Conservation (phyloP, 2,329 filamentous ascomycete species). For the Penicillium sp. region DNA sequence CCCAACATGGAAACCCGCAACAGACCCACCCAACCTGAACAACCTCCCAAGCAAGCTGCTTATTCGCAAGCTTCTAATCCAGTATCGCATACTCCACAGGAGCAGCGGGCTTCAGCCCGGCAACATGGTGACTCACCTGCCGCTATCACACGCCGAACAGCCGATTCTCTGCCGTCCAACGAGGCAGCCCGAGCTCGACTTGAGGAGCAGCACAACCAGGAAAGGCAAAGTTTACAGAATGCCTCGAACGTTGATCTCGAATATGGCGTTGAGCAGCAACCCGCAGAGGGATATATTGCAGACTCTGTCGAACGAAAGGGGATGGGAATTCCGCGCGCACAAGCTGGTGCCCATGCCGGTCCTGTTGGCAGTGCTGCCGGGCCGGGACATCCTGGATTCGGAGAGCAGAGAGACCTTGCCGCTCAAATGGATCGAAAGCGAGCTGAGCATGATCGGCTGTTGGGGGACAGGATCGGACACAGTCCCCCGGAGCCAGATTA, state of each 20-base stretch:
- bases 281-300: conserved; percentile 33
- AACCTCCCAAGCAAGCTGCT: conserved; percentile 33
- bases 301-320: conserved; percentile 26
- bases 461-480: conserved; percentile 25
- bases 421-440: conserved; percentile 33
- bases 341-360: conserved; percentile 34
- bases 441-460: conserved; percentile 30
- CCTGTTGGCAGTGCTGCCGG: conserved; percentile 29
- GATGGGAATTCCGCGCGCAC: conserved; percentile 19
- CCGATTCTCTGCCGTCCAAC: conserved; percentile 27
- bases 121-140: conserved; percentile 24
- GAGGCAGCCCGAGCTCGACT: conserved; percentile 22
- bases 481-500: conserved; percentile 16
- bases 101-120: conserved; percentile 17
- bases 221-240: conserved; percentile 14
- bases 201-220: conserved; percentile 12
- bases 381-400: conserved; percentile 28
- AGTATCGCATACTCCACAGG: conserved; percentile 27
- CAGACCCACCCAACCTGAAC: conserved; percentile 17
- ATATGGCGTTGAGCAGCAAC: conserved; percentile 36
- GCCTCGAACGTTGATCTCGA: conserved; percentile 28
- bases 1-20: conserved; percentile 19
- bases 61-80: conserved; percentile 33
- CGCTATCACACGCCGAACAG: conserved; percentile 21
- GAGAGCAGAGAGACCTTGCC: conserved; percentile 29